Percentiles rank a stretch among this genome's conserved stretches.
phyloP scores from a whole-genome alignment of 2,329 filamentous ascomycete species.

The Phialocephala subalpina region DNA sequence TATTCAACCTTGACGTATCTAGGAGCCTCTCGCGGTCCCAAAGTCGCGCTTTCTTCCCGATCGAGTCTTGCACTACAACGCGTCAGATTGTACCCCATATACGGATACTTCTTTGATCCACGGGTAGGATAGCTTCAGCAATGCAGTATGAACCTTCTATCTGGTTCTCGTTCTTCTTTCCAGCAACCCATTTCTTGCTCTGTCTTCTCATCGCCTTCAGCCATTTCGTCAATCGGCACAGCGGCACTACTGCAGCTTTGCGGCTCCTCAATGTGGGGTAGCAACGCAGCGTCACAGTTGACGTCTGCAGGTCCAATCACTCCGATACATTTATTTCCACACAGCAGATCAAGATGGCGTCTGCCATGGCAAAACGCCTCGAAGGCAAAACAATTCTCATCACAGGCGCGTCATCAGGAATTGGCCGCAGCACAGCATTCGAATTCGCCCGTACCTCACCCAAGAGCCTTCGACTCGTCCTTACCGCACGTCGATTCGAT shows the following conservation, averaged over 20 bases:
- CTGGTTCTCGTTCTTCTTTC: neutral
- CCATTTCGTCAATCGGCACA: neutral
- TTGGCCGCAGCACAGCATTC: constrained; percentile 82
- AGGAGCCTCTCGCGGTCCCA: too few relatives aligned
- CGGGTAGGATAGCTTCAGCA: too few relatives aligned
- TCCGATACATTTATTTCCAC: neutral
- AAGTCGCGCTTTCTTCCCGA: too few relatives aligned
- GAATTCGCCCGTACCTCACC: constrained; percentile 91
- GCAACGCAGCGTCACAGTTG: constrained; percentile 5
- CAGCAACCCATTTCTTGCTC: neutral
- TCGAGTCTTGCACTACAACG: too few relatives aligned
- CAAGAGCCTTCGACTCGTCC: constrained; percentile 79
- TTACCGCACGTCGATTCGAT: constrained; percentile 89
- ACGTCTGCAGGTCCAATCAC: neutral
- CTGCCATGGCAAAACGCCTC: constrained; percentile 74
- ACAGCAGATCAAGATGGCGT: neutral
- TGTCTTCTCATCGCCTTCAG: neutral
- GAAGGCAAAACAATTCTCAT: constrained; percentile 91
- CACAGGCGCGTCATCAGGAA: constrained; percentile 94
- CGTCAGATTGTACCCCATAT: too few relatives aligned
- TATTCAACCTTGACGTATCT: too few relatives aligned
- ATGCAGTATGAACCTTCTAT: neutral
- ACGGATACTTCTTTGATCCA: too few relatives aligned
- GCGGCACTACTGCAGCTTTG: neutral
- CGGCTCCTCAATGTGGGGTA: neutral